Conservation (phyloP, 352 stramenopile genomes). For the Globisporangium spinosum region DNA sequence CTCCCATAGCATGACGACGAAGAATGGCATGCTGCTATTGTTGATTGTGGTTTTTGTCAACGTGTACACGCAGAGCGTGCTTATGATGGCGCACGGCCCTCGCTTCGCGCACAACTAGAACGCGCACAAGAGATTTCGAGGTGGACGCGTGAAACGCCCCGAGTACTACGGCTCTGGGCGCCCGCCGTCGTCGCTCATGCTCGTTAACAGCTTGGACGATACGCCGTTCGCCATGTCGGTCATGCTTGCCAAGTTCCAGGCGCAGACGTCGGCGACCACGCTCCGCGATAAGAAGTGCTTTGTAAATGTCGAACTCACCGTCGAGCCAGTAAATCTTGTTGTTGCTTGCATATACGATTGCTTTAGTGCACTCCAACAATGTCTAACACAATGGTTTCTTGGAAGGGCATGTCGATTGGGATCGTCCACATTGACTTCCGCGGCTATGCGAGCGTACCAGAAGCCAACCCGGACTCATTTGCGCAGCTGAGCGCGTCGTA, state of each 20-base stretch:
- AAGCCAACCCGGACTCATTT: not conserved
- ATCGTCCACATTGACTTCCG: conserved; percentile 35
- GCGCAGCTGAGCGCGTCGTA: conserved; percentile 23
- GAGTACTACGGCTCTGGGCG: conserved; percentile 28
- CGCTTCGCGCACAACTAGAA: not conserved
- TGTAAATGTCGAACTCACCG: conserved; percentile 26
- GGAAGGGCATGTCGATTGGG: conserved; percentile 33
- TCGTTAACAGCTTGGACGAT: conserved; percentile 27
- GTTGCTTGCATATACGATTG: not conserved
- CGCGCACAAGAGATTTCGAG: conserved; percentile 21
- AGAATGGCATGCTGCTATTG: not conserved
- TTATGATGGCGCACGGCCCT: not conserved
- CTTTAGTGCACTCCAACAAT: not conserved
- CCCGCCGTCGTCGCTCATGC: conserved; percentile 20
- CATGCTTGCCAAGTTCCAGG: conserved; percentile 29
- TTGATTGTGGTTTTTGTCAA: not conserved
- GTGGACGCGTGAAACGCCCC: conserved; percentile 23
- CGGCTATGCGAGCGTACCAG: conserved; percentile 25
- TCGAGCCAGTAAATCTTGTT: conserved; percentile 17
- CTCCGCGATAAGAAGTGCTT: conserved; percentile 21
- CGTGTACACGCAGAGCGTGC: not conserved
- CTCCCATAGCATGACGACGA: not conserved
- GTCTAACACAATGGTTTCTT: not conserved
- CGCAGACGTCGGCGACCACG: conserved; percentile 14
- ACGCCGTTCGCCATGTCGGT: conserved; percentile 27